A percentile compares a stretch with the other conserved stretches of the same genome.
phyloP scores from a whole-genome alignment of 1,284 basidiomycete species.

The Trichosporon sp. region DNA sequence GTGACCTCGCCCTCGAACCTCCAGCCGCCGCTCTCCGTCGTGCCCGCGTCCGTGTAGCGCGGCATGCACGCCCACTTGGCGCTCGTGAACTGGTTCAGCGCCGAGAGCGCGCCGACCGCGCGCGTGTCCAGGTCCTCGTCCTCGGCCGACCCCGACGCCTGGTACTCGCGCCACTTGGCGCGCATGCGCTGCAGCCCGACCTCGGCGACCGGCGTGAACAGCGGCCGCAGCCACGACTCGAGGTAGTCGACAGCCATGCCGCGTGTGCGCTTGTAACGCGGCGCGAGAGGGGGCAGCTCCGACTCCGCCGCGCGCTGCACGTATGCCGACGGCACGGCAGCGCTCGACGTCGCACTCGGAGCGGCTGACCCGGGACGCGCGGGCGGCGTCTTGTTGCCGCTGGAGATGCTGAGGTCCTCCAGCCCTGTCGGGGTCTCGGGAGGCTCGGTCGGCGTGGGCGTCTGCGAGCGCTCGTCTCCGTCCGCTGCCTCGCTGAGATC shows the following conservation, averaged over 20 bases:
- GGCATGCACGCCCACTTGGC: slow-evolving; percentile 8
- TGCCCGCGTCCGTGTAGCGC: neutral
- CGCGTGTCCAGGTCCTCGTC: slow-evolving; percentile 1
- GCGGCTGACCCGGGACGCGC: neutral
- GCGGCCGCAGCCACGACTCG: slow-evolving; percentile 34
- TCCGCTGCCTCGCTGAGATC: neutral
- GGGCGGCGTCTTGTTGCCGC: neutral
- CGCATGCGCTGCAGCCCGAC: slow-evolving; percentile 25
- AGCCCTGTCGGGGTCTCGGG: neutral
- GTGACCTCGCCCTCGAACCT: neutral
- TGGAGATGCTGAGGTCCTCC: neutral
- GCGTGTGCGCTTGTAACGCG: slow-evolving; percentile 17
- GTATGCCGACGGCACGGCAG: slow-evolving; percentile 4
- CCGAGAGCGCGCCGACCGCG: slow-evolving; percentile 3
- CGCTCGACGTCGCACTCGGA: neutral
- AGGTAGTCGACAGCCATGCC: slow-evolving; percentile 35
- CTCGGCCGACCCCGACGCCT: neutral
- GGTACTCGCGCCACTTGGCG: neutral
- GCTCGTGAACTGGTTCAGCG: slow-evolving; percentile 9
- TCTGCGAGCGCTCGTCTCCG: neutral
- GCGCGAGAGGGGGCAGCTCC: neutral
- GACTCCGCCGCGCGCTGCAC: neutral
- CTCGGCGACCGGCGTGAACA: slow-evolving; percentile 35
- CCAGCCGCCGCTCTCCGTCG: slow-evolving; percentile 5
- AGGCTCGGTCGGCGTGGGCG: neutral